Base-by-base conservation (phyloP, 768 basidiomycete genomes). In the Macrolepiota albuminosa region DNA sequence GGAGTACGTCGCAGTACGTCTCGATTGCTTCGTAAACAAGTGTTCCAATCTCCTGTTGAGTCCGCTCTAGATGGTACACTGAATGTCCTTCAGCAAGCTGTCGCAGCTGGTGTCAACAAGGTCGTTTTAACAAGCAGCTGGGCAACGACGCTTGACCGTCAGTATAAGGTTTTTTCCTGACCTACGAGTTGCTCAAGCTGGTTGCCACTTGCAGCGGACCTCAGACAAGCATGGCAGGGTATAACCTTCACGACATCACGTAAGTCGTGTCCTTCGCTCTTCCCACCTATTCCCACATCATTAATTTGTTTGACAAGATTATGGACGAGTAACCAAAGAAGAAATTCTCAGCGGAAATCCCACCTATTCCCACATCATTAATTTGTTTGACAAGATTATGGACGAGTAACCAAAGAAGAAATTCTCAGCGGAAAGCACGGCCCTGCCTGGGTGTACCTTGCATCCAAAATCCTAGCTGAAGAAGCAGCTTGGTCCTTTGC, bases 401-500 rank as follows among this genome's bases (percentile, higher is more conserved):
- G 61, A 33, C 45, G 26, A 9, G 29, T 24, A 21, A 62, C 57
- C 24, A 53, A 50, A 26, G 61, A 62, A 47, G 53, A 58, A 40
- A 14, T 62, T n/a, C n/a, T 62, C 1, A 62, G 48, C 2, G 61
- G 61, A 34, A 50, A 62, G 16, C 45, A 62, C 8, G 26, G 37
- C 57, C 16, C 52, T 18, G 7, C 46, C 4, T 58, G 57, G 52
- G 53, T 55, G 6, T 62, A 62, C 42, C 37, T 57, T 3, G 61
- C 57, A 45, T 54, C 51, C 1, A 58, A 62, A 43, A 54, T 49
- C 31, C 39, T 62, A 24, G 50, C 57, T 13, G 61, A 80, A 63
- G 63, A 66, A 34, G 73, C 71, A 6, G 69, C 73, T 0, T 77
- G 77, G 77, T 64, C 71, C 16, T 76, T 72, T 58, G 76, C 71